These are phyloP conservation scores for Byssochlamys sp. DNA, from an alignment of 2,329 filamentous ascomycete species.

Conservation along the genomic window DNA sequence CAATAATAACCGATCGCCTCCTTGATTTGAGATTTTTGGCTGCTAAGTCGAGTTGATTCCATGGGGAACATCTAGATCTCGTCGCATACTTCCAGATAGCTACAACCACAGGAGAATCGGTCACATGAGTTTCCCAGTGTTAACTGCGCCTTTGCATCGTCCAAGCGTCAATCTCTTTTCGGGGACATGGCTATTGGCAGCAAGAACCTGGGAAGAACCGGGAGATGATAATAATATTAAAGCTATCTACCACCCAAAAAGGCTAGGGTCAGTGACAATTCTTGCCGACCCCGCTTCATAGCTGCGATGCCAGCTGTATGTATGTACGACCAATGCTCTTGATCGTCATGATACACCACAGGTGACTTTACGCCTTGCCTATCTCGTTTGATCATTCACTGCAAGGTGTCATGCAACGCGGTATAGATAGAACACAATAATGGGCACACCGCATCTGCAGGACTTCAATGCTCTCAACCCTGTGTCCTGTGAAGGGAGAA, in stretches of 20 bases:
- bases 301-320: not conserved
- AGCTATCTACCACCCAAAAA: too few relatives aligned
- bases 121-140: not conserved
- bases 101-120: not conserved
- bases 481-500: not conserved
- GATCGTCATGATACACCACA: not conserved
- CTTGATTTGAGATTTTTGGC: not conserved
- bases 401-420: not conserved
- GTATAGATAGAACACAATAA: not conserved
- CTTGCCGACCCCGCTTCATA: not conserved
- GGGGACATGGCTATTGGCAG: not conserved
- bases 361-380: not conserved
- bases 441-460: not conserved
- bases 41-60: too few relatives aligned
- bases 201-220: not conserved
- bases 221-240: not conserved
- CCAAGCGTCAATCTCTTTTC: not conserved
- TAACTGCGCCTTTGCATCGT: not conserved
- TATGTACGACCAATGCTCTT: not conserved
- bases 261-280: not conserved
- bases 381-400: not conserved
- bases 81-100: not conserved
- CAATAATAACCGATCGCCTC: too few relatives aligned
- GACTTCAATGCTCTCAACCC: not conserved
- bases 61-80: too few relatives aligned